Base-by-base conservation (phyloP, 1,139 yeast species). In the Pichia sp. region DNA sequence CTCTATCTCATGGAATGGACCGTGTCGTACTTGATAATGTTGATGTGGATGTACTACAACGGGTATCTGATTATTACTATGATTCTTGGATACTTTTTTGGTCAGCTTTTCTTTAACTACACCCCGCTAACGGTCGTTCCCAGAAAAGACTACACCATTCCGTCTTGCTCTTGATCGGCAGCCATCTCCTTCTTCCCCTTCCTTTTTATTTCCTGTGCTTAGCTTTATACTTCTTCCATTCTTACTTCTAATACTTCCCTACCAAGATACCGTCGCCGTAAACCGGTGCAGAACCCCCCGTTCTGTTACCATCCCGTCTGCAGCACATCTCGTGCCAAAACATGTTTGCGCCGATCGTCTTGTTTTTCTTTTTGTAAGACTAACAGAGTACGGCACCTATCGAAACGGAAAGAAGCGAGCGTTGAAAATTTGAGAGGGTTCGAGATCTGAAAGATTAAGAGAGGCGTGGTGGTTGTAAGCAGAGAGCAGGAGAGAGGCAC, bases 41-140 rank as follows among this genome's bases (percentile, higher is more conserved):
- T 85, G 71, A 71, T 85, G 62, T 84, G 84, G 72, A 85, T 84
- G 90, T 83, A 83, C 72, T 84, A 81, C 71, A 84, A 84, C 63
- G 90, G 90, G 20, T 85, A 83, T 66, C 74, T 84, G 41, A 80
- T 83, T 55, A 80, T 84, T 55, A 77, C 83, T 24, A 82, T 86
- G 68, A 74, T 84, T 51, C 67, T 84, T 46, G 89, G 89, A 6
- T 86, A 85, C 3, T 68, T 82, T 42, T 64, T 84, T 53, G 90
- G 89, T 2, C 79, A 79, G 65, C 65, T 82, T 24, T 53, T 79
- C 17, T 80, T 81, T 68, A 73, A 75, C 20, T 75, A 72, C 57
- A 80, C 79, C 56, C 76, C 80, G 1, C 58, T 74, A 34, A 54
- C 61, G 10, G 56, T 58, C 5, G 38, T 57, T 1, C 34, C 43